Evolutionary conservation across 2,329 filamentous ascomycete species (phyloP).

Genomic region (Paracamarosporium sp.): DNA sequence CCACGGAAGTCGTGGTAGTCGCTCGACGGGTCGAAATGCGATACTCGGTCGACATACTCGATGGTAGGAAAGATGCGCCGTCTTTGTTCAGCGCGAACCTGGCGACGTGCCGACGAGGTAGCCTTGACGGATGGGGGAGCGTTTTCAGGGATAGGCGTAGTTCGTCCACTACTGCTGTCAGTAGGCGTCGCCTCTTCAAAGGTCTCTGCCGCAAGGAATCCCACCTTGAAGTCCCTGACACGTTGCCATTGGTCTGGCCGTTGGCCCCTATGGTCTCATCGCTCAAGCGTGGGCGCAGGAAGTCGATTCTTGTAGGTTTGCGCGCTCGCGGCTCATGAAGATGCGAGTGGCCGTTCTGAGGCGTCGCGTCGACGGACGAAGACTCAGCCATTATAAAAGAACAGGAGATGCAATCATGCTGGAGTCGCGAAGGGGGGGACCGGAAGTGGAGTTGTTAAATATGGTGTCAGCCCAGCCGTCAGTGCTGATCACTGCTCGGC

Average conservation of each 20-base stretch:
- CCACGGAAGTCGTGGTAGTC: slow-evolving; percentile 95
- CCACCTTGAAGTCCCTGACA: slow-evolving; percentile 46
- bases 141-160: slow-evolving; percentile 84
- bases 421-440: slow-evolving; percentile 13
- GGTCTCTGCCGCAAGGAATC: slow-evolving; percentile 71
- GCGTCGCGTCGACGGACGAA: slow-evolving; percentile 32
- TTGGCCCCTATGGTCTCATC: slow-evolving; percentile 36
- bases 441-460: slow-evolving; percentile 17
- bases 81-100: slow-evolving; percentile 79
- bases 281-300: slow-evolving; percentile 43
- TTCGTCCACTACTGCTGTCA: slow-evolving; percentile 69
- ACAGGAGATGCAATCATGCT: slow-evolving; percentile 24
- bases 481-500: slow-evolving; percentile 20
- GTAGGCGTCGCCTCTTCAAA: slow-evolving; percentile 44
- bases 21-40: slow-evolving; percentile 91
- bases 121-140: slow-evolving; percentile 91
- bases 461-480: slow-evolving; percentile 32
- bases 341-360: slow-evolving; percentile 32
- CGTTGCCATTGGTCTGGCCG: slow-evolving; percentile 29
- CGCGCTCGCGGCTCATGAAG: slow-evolving; percentile 43
- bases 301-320: slow-evolving; percentile 42
- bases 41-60: slow-evolving; percentile 87
- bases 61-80: slow-evolving; percentile 91
- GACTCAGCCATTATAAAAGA: slow-evolving; percentile 40
- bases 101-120: slow-evolving; percentile 83